phyloP scores from a whole-genome alignment of 2,329 filamentous ascomycete species.

The Chalara sp. region DNA sequence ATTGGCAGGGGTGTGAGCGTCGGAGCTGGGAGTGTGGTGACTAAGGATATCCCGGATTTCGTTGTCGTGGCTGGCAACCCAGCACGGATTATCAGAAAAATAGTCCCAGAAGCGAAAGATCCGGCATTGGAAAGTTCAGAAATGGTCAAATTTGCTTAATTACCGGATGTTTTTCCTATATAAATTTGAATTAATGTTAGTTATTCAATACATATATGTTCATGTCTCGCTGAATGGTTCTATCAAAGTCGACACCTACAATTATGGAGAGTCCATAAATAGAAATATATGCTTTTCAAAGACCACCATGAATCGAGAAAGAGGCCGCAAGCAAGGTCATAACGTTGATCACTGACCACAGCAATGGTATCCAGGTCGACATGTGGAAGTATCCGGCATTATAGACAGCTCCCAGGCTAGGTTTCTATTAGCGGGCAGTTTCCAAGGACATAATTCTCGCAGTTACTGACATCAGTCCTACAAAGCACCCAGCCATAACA shows the following conservation, averaged over 20 bases:
- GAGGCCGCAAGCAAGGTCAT: conserved; percentile 62
- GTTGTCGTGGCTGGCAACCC: conserved; percentile 62
- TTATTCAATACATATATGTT: too few relatives aligned
- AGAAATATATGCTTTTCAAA: conserved; percentile 33
- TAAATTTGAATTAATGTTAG: background rate
- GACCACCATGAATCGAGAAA: conserved; percentile 64
- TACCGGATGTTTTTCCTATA: background rate
- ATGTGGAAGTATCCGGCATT: conserved; percentile 63
- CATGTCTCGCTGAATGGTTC: too few relatives aligned
- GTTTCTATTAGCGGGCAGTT: background rate
- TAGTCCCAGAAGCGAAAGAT: conserved; percentile 28
- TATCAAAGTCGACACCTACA: too few relatives aligned
- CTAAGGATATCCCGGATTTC: conserved; percentile 63
- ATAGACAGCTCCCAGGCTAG: conserved; percentile 55
- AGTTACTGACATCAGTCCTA: conserved; percentile 54
- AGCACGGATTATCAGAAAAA: conserved; percentile 46
- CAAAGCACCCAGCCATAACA: conserved; percentile 58
- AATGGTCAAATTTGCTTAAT: background rate
- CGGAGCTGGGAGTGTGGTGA: conserved; percentile 78
- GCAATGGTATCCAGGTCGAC: conserved; percentile 69
- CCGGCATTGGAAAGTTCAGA: conserved; percentile 6
- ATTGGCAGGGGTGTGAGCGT: conserved; percentile 69
- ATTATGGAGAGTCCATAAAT: too few relatives aligned
- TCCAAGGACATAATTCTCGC: background rate
- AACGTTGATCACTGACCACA: conserved; percentile 63